Conservation (phyloP, 2,329 filamentous ascomycete genomes). For the Grosmannia serpens region DNA sequence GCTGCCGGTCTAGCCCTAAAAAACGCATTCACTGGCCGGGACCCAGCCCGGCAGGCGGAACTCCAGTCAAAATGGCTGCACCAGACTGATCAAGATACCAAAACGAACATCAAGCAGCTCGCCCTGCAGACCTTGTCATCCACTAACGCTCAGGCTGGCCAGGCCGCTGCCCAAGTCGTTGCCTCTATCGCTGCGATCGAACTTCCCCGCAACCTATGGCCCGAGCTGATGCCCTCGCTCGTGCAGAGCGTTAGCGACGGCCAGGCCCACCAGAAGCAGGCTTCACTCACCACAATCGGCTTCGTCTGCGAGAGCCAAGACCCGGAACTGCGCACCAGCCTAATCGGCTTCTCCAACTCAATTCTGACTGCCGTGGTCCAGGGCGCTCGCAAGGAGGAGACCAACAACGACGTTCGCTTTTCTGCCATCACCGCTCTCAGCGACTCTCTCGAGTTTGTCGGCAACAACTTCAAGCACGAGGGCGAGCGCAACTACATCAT, state of each 20-base stretch:
- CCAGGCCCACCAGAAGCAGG: constrained; percentile 79
- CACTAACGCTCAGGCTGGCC: constrained; percentile 68
- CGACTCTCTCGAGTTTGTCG: constrained; percentile 94
- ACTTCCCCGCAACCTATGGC: constrained; percentile 86
- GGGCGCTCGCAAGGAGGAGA: constrained; percentile 91
- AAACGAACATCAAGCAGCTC: constrained; percentile 77
- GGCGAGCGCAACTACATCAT: constrained; percentile 99
- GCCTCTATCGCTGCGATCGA: constrained; percentile 92
- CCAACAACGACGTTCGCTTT: constrained; percentile 79
- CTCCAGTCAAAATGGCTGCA: constrained; percentile 90
- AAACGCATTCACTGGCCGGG: constrained; percentile 94
- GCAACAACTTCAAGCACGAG: constrained; percentile 98
- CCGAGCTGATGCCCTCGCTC: constrained; percentile 75
- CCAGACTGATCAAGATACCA: constrained; percentile 69
- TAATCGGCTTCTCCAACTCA: constrained; percentile 85
- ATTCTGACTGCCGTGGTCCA: constrained; percentile 97
- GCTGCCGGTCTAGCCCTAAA: constrained; percentile 94
- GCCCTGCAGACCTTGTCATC: constrained; percentile 82
- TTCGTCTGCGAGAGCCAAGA: constrained; percentile 98
- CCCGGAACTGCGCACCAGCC: constrained; percentile 65
- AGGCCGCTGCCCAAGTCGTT: constrained; percentile 88
- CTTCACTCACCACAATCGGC: constrained; percentile 90
- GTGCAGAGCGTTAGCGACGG: constrained; percentile 90
- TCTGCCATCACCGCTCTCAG: constrained; percentile 89
- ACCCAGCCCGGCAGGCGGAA: constrained; percentile 74